These are phyloP conservation scores for Pelargonium fulgidum DNA, from an alignment of 441 rosid species.

Conservation along the genomic window DNA sequence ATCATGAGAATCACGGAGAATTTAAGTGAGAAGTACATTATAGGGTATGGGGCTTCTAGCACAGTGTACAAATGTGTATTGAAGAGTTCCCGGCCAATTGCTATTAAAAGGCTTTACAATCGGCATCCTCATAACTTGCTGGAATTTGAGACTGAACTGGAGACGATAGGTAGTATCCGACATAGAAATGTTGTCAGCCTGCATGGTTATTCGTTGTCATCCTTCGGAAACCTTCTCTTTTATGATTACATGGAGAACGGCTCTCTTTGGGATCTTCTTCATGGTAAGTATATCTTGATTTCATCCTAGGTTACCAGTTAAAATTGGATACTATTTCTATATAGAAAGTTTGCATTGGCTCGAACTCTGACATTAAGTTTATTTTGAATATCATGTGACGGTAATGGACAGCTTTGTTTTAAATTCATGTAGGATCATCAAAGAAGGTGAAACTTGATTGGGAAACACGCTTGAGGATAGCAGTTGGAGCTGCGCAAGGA, in stretches of 20 bases:
- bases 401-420: no score
- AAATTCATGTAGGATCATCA: conserved; percentile 39
- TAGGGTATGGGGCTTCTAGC: conserved; percentile 89
- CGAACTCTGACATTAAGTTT: no score
- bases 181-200: conserved; percentile 84
- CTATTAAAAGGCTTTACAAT: conserved; percentile 79
- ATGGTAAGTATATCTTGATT: conserved; percentile 43
- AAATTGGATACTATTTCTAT: no score
- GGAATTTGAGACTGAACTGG: conserved; percentile 90
- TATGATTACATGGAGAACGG: conserved; percentile 96
- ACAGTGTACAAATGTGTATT: conserved; percentile 74
- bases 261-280: conserved; percentile 93
- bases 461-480: conserved; percentile 79
- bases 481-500: conserved; percentile 93
- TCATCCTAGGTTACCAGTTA: no score
- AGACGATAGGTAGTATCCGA: conserved; percentile 84
- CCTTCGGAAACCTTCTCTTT: conserved; percentile 79
- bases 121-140: conserved; percentile 49
- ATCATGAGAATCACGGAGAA: conserved; percentile 85
- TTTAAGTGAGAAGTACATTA: conserved; percentile 60
- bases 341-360: no score
- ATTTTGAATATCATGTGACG: no score
- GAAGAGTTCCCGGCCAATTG: conserved; percentile 83
- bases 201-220: conserved; percentile 79
- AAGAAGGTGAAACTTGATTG: conserved; percentile 87